Conservation (phyloP, 768 basidiomycete genomes). For the Multifurca ochricompacta region DNA sequence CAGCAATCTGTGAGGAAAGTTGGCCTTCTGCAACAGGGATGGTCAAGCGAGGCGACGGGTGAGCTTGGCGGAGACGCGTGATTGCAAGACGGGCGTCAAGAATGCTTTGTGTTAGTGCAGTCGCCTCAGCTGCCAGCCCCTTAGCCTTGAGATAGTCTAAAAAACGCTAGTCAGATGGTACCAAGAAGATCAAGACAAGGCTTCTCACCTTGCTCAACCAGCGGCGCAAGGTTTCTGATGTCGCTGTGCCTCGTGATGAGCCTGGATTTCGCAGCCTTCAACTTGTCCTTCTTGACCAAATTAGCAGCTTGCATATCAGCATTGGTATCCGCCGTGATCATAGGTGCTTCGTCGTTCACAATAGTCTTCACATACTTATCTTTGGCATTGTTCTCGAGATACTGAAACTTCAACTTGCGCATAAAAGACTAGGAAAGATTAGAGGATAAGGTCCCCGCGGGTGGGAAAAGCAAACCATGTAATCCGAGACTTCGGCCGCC, state of each 20-base stretch:
- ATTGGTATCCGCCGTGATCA: constrained; percentile 75
- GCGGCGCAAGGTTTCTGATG: constrained; percentile 52
- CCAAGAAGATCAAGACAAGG: not conserved
- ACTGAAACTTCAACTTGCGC: constrained; percentile 81
- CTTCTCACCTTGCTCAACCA: constrained; percentile 56
- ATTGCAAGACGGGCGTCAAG: constrained; percentile 76
- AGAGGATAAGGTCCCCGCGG: not conserved
- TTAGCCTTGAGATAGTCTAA: constrained; percentile 57
- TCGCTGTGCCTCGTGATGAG: constrained; percentile 57
- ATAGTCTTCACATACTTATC: constrained; percentile 82
- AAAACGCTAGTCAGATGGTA: not conserved
- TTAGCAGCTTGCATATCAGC: constrained; percentile 52
- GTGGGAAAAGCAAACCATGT: constrained; percentile 41
- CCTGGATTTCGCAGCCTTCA: constrained; percentile 57
- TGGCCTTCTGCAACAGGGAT: constrained; percentile 65
- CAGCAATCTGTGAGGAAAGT: constrained; percentile 64
- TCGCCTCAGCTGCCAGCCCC: constrained; percentile 43
- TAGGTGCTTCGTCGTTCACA: constrained; percentile 77
- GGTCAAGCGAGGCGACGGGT: constrained; percentile 76
- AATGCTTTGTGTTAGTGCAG: constrained; percentile 63
- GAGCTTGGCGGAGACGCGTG: constrained; percentile 70
- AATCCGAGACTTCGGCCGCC: constrained; percentile 44
- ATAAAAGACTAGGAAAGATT: constrained; percentile 48
- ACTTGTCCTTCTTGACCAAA: constrained; percentile 58
- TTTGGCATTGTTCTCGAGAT: constrained; percentile 86